A percentile compares a stretch with the other conserved stretches of the same genome.
Evolutionary conservation across 2,329 filamentous ascomycete genomes (phyloP).

Genomic region (Hypoxylon sp.): DNA sequence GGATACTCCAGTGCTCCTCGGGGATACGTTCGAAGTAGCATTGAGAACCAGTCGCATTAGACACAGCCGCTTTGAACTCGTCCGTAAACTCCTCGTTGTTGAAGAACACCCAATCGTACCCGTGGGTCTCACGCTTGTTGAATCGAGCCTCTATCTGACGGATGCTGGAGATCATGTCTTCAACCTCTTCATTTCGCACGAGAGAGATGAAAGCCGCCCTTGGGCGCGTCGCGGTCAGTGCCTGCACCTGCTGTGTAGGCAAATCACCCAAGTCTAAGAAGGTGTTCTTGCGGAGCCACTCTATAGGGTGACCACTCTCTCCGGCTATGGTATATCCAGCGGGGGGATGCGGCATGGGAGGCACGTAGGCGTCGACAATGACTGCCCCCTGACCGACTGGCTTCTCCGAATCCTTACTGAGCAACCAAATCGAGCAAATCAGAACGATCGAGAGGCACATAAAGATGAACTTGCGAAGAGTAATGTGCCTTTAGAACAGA

Average conservation of each 20-base stretch:
- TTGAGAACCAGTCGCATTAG: conserved; percentile 78
- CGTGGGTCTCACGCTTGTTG: conserved; percentile 79
- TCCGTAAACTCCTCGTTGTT: conserved; percentile 84
- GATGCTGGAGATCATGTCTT: conserved; percentile 78
- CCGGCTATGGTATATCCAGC: conserved; percentile 18
- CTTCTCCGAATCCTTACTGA: conserved; percentile 39
- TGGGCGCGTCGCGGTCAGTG: conserved; percentile 52
- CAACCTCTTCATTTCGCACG: conserved; percentile 79
- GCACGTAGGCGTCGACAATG: conserved; percentile 47
- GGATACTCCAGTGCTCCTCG: conserved; percentile 81
- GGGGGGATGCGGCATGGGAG: conserved; percentile 47
- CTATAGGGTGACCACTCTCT: conserved; percentile 37
- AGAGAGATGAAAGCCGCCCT: conserved; percentile 71
- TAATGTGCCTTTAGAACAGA: conserved; percentile 44
- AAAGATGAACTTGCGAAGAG: conserved; percentile 47
- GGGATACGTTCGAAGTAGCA: conserved; percentile 82
- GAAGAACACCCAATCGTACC: conserved; percentile 92
- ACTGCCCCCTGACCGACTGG: conserved; percentile 23
- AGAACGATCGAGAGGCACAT: conserved; percentile 43
- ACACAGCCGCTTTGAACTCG: conserved; percentile 79
- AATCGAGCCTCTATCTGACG: conserved; percentile 80
- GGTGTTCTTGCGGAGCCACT: conserved; percentile 53
- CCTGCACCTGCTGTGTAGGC: conserved; percentile 37
- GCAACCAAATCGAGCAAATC: conserved; percentile 46
- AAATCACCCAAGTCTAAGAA: conserved; percentile 43